Evolutionary conservation across 2,329 filamentous ascomycete genomes (phyloP), one percentile per base, ranked within the genome.

Genomic region (Saccharata proteae): DNA sequence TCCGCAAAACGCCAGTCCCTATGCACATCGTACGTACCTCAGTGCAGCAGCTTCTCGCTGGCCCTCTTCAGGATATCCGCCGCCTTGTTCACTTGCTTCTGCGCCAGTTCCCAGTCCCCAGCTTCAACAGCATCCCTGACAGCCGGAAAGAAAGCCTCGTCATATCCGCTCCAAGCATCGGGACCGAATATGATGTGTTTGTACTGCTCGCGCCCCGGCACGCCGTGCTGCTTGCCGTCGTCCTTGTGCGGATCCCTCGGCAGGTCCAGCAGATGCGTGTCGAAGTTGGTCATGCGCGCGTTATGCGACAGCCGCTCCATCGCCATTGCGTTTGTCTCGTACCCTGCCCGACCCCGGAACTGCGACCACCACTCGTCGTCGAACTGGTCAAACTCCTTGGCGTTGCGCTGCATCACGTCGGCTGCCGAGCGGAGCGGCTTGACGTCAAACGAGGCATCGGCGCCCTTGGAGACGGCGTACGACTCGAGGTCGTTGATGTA

Each of bases 171-270:
- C 78, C 83, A 86, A 3, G 73, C 62, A 47, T 83, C 73, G 1
- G 90, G 90, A 2, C 81, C 88, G 51, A 86, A 93, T 35, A 98
- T 61, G 48, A 92, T 70, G 56, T 94, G 90, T 55, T 92, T 93
- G 67, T 85, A 98, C 58, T 96, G 90, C 4, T 80, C 81, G 41
- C 88, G 77, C 44, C 83, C 83, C 22, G 82, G 81, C 4, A 93
- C 80, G 37, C 85, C 85, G 40, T 57, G 51, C 16, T 42, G 38
- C 6, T 37, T 40, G 12, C 27, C 29, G 11, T 35, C 39, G 2
- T 47, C 39, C 18, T 52, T 50, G 6, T 55, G 42, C 20, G 43
- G 35, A 3, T 35, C 38, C 4, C 46, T 42, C 24, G 77, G 74
- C 30, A 85, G 51, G 58, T 98, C 90, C 16, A 96, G 59, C 31